Evolutionary conservation across 257 asterid genomes (phyloP).

Genomic region (Solanum bukasovii): DNA sequence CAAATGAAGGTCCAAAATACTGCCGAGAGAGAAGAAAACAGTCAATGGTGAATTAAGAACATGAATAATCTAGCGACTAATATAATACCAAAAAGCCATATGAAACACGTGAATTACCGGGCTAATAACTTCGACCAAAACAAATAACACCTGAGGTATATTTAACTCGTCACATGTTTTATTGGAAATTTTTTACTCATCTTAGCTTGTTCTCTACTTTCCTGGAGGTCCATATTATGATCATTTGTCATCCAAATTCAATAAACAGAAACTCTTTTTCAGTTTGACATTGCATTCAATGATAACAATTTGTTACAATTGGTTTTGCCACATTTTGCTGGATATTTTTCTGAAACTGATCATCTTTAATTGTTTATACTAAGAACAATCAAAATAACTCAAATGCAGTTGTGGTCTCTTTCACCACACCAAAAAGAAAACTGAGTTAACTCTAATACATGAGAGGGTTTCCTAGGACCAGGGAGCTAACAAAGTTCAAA

Average conservation of each 20-base stretch:
- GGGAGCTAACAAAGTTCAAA: not conserved
- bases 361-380: not conserved
- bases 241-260: not conserved
- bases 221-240: not conserved
- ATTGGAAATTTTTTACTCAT: not conserved
- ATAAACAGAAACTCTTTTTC: not conserved
- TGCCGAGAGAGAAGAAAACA: constrained; percentile 22
- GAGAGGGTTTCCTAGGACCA: not conserved
- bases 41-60: not conserved
- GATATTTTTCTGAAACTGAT: not conserved
- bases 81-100: not conserved
- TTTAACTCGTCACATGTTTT: not conserved
- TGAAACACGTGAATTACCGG: not conserved
- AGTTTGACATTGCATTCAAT: not conserved
- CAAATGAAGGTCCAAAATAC: constrained; percentile 75
- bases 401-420: not conserved
- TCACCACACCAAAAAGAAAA: not conserved
- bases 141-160: not conserved
- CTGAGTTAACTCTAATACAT: not conserved
- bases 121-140: not conserved
- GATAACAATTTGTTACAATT: not conserved
- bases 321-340: not conserved
- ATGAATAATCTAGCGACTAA: not conserved
- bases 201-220: not conserved
- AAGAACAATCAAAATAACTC: not conserved